phyloP scores from a whole-genome alignment of 2,329 filamentous ascomycete genomes.

The Alternaria hordeiaustralica region DNA sequence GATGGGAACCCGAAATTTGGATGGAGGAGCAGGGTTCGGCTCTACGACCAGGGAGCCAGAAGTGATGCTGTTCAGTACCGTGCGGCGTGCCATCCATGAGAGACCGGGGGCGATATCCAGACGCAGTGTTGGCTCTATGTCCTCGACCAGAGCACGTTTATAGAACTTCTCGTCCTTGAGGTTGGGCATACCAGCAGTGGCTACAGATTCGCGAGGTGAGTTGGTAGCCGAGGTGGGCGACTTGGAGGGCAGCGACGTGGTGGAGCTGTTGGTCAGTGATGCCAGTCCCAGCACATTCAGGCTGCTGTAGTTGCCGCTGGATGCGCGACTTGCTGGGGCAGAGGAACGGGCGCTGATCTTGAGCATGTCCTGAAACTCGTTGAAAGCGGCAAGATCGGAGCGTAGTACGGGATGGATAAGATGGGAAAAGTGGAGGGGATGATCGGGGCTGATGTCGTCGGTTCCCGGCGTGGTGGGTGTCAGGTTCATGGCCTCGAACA shows the following conservation, averaged over 20 bases:
- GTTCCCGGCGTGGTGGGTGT: conserved; percentile 57
- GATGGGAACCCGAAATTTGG: conserved; percentile 61
- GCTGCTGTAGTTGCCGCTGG: conserved; percentile 73
- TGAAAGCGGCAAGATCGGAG: conserved; percentile 79
- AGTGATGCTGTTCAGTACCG: conserved; percentile 80
- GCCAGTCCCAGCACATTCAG: conserved; percentile 66
- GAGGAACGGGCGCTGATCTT: conserved; percentile 65
- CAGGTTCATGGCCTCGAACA: conserved; percentile 66
- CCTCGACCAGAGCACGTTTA: conserved; percentile 85
- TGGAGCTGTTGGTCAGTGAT: conserved; percentile 58
- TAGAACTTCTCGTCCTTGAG: conserved; percentile 94
- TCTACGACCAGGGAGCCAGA: conserved; percentile 90
- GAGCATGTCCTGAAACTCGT: conserved; percentile 83
- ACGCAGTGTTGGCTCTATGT: conserved; percentile 91
- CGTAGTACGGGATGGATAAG: conserved; percentile 83
- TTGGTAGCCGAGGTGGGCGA: conserved; percentile 39
- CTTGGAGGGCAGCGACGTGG: conserved; percentile 61
- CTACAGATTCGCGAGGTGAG: conserved; percentile 44
- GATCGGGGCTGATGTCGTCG: conserved; percentile 65
- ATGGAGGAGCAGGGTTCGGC: conserved; percentile 61
- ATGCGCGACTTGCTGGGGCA: conserved; percentile 69
- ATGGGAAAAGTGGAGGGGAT: conserved; percentile 77
- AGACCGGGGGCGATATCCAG: conserved; percentile 88
- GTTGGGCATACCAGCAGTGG: conserved; percentile 56
- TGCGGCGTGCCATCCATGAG: conserved; percentile 89